These are phyloP conservation scores for Wickerhamomyces strasburgensis DNA, from an alignment of 805 yeast species.

Conservation along the genomic window DNA sequence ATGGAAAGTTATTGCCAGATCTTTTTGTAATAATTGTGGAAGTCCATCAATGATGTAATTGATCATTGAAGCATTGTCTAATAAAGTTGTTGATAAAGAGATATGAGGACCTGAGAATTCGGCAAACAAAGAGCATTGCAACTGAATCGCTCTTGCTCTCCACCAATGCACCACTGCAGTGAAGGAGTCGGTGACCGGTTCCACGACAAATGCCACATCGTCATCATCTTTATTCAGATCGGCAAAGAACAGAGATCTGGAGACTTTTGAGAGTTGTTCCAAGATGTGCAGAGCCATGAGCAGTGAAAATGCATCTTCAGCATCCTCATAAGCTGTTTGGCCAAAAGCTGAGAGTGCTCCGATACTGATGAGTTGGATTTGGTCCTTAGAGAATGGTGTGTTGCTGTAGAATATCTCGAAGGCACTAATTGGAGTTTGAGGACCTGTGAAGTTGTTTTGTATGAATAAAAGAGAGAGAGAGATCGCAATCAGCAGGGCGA, in stretches of 20 bases:
- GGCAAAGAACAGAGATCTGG: slow-evolving; percentile 27
- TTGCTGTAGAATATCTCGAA: slow-evolving; percentile 25
- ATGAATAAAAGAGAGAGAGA: slow-evolving; percentile 62
- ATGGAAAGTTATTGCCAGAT: slow-evolving; percentile 44
- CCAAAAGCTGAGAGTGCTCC: slow-evolving; percentile 53
- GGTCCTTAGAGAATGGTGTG: slow-evolving; percentile 4
- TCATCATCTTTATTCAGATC: slow-evolving; percentile 26
- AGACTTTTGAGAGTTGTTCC: slow-evolving; percentile 32
- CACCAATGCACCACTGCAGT: slow-evolving; percentile 63
- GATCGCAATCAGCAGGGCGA: slow-evolving; percentile 33
- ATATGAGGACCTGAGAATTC: slow-evolving; percentile 51
- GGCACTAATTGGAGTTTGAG: slow-evolving; percentile 42
- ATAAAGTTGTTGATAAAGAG: slow-evolving; percentile 30
- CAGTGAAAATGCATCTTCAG: slow-evolving; percentile 44
- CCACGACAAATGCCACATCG: slow-evolving; percentile 16
- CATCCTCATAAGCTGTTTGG: slow-evolving; percentile 62
- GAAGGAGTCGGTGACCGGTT: slow-evolving; percentile 10
- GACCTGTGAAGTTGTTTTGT: slow-evolving; percentile 83
- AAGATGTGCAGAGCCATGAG: slow-evolving; percentile 39
- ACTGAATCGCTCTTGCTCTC: slow-evolving; percentile 65
- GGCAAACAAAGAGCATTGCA: slow-evolving; percentile 57
- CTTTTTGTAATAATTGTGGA: slow-evolving; percentile 29
- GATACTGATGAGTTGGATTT: slow-evolving; percentile 26
- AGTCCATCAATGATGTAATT: slow-evolving; percentile 19
- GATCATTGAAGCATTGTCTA: slow-evolving; percentile 21